A percentile compares a stretch with the other conserved stretches of the same genome.
These are phyloP conservation scores for Penicillium desertorum DNA, from an alignment of 495 filamentous ascomycete species.

Conservation along the genomic window DNA sequence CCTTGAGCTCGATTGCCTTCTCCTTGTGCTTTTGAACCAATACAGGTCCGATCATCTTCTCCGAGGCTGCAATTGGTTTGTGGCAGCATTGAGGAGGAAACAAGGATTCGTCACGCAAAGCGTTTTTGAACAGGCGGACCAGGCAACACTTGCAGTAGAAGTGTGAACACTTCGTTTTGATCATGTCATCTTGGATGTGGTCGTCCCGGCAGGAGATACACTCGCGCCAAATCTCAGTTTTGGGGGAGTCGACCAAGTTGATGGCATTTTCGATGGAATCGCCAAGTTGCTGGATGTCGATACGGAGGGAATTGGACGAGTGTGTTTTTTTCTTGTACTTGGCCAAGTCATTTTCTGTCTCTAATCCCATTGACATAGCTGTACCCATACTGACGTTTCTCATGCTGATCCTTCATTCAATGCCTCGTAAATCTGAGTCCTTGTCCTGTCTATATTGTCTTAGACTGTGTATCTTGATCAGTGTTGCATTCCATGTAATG, in stretches of 20 bases:
- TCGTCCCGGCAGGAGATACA: constrained; percentile 5
- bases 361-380: background rate
- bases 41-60: constrained; percentile 13
- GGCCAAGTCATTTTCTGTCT: background rate
- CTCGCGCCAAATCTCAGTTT: background rate
- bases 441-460: background rate
- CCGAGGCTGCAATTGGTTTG: constrained; percentile 17
- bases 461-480: background rate
- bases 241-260: background rate
- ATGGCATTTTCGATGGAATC: constrained; percentile 1
- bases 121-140: constrained; percentile 25
- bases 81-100: constrained; percentile 45
- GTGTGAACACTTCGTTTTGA: constrained; percentile 33
- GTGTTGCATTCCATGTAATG: background rate
- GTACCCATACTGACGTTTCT: background rate
- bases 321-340: background rate
- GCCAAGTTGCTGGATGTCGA: background rate
- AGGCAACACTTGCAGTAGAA: constrained; percentile 39
- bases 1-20: constrained; percentile 29
- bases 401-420: background rate
- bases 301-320: background rate
- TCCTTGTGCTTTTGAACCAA: constrained; percentile 11
- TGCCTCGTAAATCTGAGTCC: background rate
- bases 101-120: constrained; percentile 37
- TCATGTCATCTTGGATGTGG: background rate